phyloP scores from a whole-genome alignment of 176 grass and related monocot genomes.

The Oryza nivara region DNA sequence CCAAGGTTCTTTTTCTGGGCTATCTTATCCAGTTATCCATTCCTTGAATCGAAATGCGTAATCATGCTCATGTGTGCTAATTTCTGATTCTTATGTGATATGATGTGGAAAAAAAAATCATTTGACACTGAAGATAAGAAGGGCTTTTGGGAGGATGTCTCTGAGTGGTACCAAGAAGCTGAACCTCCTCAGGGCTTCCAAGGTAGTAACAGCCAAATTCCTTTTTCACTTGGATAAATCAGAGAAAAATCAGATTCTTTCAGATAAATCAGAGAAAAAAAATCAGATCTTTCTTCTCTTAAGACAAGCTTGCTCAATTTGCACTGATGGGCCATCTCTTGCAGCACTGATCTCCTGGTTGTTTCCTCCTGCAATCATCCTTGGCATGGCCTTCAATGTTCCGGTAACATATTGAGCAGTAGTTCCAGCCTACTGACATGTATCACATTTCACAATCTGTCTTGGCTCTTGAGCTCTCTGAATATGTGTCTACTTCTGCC shows the following conservation, averaged over 20 bases:
- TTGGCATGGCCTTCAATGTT: slow-evolving; percentile 74
- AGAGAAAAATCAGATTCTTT: background rate
- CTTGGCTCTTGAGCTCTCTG: slow-evolving; percentile 8
- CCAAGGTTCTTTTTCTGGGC: slow-evolving; percentile 42
- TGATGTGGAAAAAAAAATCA: slow-evolving; percentile 33
- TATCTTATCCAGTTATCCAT: slow-evolving; percentile 16
- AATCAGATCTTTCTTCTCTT: background rate
- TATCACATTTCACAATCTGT: slow-evolving; percentile 23
- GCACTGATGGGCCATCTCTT: slow-evolving; percentile 37
- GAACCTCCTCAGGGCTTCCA: slow-evolving; percentile 91
- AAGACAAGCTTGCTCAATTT: slow-evolving; percentile 31
- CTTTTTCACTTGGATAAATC: background rate
- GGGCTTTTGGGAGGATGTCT: slow-evolving; percentile 69
- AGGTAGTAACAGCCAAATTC: slow-evolving; percentile 41
- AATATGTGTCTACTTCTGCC: background rate
- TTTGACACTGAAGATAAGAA: slow-evolving; percentile 53
- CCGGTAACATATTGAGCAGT: slow-evolving; percentile 62
- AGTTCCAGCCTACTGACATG: slow-evolving; percentile 12
- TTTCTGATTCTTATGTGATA: slow-evolving; percentile 42
- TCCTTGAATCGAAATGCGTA: background rate
- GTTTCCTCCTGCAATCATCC: slow-evolving; percentile 80
- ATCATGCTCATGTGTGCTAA: slow-evolving; percentile 2
- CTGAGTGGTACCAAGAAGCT: slow-evolving; percentile 74
- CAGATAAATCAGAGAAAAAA: background rate
- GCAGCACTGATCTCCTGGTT: slow-evolving; percentile 87